Evolutionary conservation across 495 filamentous ascomycete species (phyloP).

Genomic region (Oleoguttula mirabilis): DNA sequence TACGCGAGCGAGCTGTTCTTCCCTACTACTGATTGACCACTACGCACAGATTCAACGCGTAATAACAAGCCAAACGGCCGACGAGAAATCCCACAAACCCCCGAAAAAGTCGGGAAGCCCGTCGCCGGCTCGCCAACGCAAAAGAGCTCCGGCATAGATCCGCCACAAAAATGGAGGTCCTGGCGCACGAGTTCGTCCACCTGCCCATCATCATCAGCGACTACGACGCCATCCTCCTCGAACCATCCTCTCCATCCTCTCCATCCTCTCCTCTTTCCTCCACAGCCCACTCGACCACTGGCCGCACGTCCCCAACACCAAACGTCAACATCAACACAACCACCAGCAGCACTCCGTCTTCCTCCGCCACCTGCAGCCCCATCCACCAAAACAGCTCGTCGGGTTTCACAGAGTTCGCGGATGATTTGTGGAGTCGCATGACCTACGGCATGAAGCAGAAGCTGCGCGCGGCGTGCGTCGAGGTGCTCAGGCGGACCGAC

Average conservation of each 20-base stretch:
- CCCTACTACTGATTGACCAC: too few species aligned
- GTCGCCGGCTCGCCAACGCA: too few species aligned
- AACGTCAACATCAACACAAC: not conserved
- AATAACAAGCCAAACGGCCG: too few species aligned
- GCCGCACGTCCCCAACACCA: not conserved
- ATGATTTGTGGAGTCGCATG: slow-evolving; percentile 12
- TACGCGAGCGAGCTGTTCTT: too few species aligned
- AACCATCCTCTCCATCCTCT: too few species aligned
- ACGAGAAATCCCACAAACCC: too few species aligned
- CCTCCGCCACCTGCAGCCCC: not conserved
- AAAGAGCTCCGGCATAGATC: too few species aligned
- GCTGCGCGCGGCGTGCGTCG: slow-evolving; percentile 14
- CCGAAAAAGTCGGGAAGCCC: too few species aligned
- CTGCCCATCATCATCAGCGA: slow-evolving; percentile 14
- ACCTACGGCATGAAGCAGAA: slow-evolving; percentile 7
- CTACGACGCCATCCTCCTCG: slow-evolving; percentile 7
- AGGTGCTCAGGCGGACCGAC: slow-evolving; percentile 14
- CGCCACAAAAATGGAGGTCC: slow-evolving; percentile 1
- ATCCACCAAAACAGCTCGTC: slow-evolving; percentile 1
- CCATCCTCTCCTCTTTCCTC: not conserved
- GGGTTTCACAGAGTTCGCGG: slow-evolving; percentile 8
- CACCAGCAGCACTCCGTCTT: not conserved
- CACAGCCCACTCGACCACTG: not conserved
- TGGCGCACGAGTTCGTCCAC: slow-evolving; percentile 6
- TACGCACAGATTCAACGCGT: too few species aligned